Conservation (phyloP, 257 asterid genomes). For the Solanum tacnaense region DNA sequence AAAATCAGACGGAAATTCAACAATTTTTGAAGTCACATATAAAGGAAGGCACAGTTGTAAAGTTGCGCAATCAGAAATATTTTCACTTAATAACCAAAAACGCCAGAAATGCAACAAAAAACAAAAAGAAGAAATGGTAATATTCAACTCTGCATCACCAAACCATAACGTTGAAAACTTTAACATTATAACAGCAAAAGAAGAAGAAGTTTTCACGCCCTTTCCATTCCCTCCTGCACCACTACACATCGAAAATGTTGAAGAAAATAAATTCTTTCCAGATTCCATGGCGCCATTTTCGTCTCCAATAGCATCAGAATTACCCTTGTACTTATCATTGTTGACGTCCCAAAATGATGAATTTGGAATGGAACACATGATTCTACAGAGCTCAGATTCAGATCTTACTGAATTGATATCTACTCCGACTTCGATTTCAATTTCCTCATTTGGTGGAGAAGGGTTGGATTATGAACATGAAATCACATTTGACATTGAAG, state of each 20-base stretch:
- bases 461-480: slow-evolving; percentile 30
- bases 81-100: slow-evolving; percentile 6
- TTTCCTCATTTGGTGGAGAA: slow-evolving; percentile 19
- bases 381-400: slow-evolving; percentile 23
- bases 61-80: background rate
- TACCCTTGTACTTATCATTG: slow-evolving; percentile 23
- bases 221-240: slow-evolving; percentile 39
- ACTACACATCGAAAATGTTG: slow-evolving; percentile 12
- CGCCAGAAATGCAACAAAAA: slow-evolving; percentile 6
- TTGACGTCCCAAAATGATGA: slow-evolving; percentile 20
- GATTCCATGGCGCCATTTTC: slow-evolving; percentile 24
- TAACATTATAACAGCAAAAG: background rate
- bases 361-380: slow-evolving; percentile 10
- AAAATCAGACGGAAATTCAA: slow-evolving; percentile 40
- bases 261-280: slow-evolving; percentile 11
- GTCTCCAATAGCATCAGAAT: slow-evolving; percentile 39
- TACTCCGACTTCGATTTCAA: slow-evolving; percentile 28
- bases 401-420: slow-evolving; percentile 43
- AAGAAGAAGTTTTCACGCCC: slow-evolving; percentile 19
- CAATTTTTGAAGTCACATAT: slow-evolving; percentile 45
- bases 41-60: slow-evolving; percentile 58
- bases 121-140: background rate
- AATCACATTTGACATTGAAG: slow-evolving; percentile 18
- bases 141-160: background rate
- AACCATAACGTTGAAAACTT: slow-evolving; percentile 19